Evolutionary conservation across 345 rosid species (phyloP), one percentile per base, ranked within the genome.

Genomic region (Iberis pinnata): DNA sequence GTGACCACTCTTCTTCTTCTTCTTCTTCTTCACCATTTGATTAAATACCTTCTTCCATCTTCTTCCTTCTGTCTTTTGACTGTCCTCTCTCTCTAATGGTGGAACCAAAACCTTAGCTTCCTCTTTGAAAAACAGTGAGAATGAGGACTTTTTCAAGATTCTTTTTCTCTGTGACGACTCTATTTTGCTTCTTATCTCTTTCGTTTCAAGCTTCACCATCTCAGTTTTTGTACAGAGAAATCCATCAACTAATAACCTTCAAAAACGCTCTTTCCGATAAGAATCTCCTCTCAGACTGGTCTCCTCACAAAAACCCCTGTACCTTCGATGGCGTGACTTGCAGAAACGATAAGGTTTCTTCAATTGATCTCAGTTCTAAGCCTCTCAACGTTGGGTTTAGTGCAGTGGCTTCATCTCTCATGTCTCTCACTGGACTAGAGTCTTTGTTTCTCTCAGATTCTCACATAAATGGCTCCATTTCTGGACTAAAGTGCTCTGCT

Each of bases 401-500:
- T 46, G 60, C 69, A 8, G 86, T 90, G 17, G 73, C 89, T 3
- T 41, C 79, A 0, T 73, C 65, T 53, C 78, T 90, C 5, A 15
- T 90, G 53, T 58, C 78, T 10, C 79, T 90, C 20, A 72, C 65
- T 4, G 64, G 56, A 41, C 56, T 90, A 26, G 92, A 82, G 67
- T 68, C 73, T 39, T 72, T 90, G 32, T 61, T 75, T 22, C 69
- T 87, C 68, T 48, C 70, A 15, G 31, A 68, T 15, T 38, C 75
- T 11, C 64, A 82, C 63, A 58, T 90, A 56, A 73, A 87, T 31
- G 98, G 95, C 52, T 43, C 76, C 56, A 63, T 90, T 53, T 56
- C 78, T 24, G 78, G 77, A 33, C 78, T 82, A 63, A 79, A 70
- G 68, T 90, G 98, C 71, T 74, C 95, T 54, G 59, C 83, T 4